Base-by-base conservation (phyloP, 371 early-diverging fungal genomes). In the Mortierella sp. region DNA sequence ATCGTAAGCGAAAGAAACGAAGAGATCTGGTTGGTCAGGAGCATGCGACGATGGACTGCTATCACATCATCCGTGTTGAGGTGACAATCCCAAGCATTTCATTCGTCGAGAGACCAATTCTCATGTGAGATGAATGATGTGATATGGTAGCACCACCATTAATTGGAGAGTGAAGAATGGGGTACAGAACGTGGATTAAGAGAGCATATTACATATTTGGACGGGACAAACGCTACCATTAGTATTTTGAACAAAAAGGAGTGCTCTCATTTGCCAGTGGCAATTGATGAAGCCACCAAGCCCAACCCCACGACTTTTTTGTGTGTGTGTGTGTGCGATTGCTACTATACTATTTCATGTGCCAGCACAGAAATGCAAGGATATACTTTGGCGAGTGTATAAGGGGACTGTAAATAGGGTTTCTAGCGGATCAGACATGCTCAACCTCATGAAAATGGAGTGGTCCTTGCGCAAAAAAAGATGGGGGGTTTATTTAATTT, bases 71-170 rank as follows among this genome's bases (percentile, higher is more conserved):
- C 39, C 18, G 22, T 45, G 63, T 45, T 40, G 24, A 5, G 47
- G 22, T 6, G 24, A n/a, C 24, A 20, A 70, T 70, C 70, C 43
- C 10, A 0, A n/a, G 43, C 8, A 54, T 70, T 45, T 63, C 58
- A 70, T 70, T 70, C 58, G 71, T 60, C 58, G 55, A 40, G 20
- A 59, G n/a, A 59, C 39, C 45, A 47, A 59, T 65, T 65, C n/a
- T 66, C 72, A 65, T 72, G 72, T 72, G 72, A 72, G 72, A 71
- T 71, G 55, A 58, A 72, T 72, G 72, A 66, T 62, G 66, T 57
- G 65, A 72, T 66, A 65, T 64, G 69, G 70, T 37, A 12, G 70
- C 40, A 62, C 52, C 67, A 28, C 20, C 37, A 28, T 55, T 9
- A 35, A 60, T 59, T 28, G 57, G 11, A 58, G 37, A 28, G 3